Conservation (phyloP, 768 basidiomycete species). For the Mycena kentingensis region DNA sequence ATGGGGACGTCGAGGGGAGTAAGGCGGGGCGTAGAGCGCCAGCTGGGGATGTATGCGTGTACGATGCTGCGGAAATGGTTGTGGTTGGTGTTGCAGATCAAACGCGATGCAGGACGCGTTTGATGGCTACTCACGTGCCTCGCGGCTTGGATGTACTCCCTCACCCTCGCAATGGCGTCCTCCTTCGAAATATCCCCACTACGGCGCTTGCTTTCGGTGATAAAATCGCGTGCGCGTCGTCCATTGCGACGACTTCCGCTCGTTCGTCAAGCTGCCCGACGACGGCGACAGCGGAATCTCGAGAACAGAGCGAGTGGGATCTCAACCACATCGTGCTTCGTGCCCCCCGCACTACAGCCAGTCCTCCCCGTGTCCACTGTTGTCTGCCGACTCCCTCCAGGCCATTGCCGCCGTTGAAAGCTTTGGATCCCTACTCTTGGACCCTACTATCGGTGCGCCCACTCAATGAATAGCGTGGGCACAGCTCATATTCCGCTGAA, state of each 20-base stretch:
- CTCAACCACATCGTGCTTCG: too few species aligned
- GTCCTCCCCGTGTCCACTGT: constrained; percentile 21
- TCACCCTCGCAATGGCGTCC: constrained; percentile 34
- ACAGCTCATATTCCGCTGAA: constrained; percentile 55
- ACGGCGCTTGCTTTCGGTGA: constrained; percentile 56
- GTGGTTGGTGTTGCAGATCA: too few species aligned
- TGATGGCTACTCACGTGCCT: background rate
- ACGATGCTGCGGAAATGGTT: too few species aligned
- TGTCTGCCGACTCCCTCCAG: constrained; percentile 20
- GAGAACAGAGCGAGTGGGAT: too few species aligned
- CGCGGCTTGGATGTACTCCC: background rate
- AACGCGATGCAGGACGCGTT: too few species aligned
- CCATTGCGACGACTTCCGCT: constrained; percentile 52
- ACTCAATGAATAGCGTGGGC: constrained; percentile 3
- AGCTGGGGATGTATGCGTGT: too few species aligned
- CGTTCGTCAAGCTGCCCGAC: constrained; percentile 16
- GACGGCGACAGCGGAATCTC: too few species aligned
- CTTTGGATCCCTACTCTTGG: constrained; percentile 96
- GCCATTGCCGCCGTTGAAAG: constrained; percentile 72
- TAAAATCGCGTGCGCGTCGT: constrained; percentile 60
- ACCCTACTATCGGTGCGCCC: constrained; percentile 92
- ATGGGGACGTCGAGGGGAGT: background rate
- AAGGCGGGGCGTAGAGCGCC: too few species aligned
- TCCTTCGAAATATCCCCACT: constrained; percentile 38
- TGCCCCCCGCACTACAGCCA: too few species aligned